Evolutionary conservation across 1,139 yeast species (phyloP).

Genomic region (Scheffersomyces segobiensis): DNA sequence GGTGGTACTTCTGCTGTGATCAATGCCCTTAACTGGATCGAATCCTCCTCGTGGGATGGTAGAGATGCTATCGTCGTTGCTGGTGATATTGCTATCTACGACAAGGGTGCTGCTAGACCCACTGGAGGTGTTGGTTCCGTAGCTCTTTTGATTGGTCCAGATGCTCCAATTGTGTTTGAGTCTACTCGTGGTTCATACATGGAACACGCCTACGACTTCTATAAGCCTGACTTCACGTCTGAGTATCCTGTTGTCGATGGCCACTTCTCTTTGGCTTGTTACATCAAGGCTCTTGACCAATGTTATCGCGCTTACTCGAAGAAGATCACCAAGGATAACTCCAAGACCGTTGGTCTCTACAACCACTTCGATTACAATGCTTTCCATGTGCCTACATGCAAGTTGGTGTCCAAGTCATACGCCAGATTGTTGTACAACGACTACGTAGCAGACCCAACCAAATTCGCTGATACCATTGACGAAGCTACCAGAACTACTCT

Average conservation of each 20-base stretch:
- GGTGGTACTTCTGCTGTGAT: slow-evolving; percentile 97
- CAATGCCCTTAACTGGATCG: slow-evolving; percentile 94
- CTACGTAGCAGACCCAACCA: slow-evolving; percentile 65
- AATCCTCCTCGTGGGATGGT: slow-evolving; percentile 97
- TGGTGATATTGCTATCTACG: slow-evolving; percentile 97
- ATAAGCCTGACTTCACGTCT: slow-evolving; percentile 94
- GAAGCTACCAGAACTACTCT: slow-evolving; percentile 59
- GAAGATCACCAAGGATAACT: slow-evolving; percentile 64
- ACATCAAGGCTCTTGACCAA: slow-evolving; percentile 88
- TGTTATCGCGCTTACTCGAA: slow-evolving; percentile 82
- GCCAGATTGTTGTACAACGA: slow-evolving; percentile 93
- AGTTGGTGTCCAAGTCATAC: slow-evolving; percentile 88
- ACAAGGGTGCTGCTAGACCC: slow-evolving; percentile 98
- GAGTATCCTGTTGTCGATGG: slow-evolving; percentile 99
- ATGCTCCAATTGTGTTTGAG: slow-evolving; percentile 95
- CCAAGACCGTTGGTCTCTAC: slow-evolving; percentile 60
- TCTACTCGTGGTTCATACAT: slow-evolving; percentile 84
- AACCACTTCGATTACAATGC: slow-evolving; percentile 89
- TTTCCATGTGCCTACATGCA: slow-evolving; percentile 98
- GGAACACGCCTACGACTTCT: slow-evolving; percentile 97
- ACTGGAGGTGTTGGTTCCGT: slow-evolving; percentile 99
- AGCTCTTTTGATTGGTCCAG: slow-evolving; percentile 94
- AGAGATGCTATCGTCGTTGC: slow-evolving; percentile 96
- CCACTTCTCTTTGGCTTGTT: slow-evolving; percentile 91
- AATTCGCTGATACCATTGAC: slow-evolving; percentile 51